Base-by-base conservation (phyloP, 177 flowering plant genomes). In the Tripterygium wilfordii region DNA sequence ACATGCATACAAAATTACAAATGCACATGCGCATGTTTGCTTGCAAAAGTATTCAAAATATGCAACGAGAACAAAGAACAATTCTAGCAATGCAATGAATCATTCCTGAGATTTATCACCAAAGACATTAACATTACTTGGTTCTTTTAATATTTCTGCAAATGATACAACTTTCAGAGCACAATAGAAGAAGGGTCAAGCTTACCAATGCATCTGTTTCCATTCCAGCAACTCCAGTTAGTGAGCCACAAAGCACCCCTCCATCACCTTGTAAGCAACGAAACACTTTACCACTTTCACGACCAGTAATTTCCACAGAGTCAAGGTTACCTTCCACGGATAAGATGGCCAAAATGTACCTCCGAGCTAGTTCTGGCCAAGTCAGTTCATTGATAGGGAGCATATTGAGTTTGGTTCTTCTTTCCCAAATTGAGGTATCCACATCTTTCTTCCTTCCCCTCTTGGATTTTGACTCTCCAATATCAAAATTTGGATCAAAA, bases 181-280 rank as follows among this genome's bases (percentile, higher is more conserved):
- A n/a, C n/a, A 45, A 36, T 15, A 42, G 33, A 33, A 19, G 42
- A 35, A 42, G 15, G 41, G 13, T 35, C 44, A 54, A 53, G 56
- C 92, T 76, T 76, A 92, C 99, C 74, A 84, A 60, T 36, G 99
- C 99, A 78, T 92, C 99, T 36, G 92, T 92, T 68, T 92, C 91
- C 75, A 89, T 78, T 46, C 89, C 96, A 39, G 88, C 89, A 48
- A 92, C 75, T 50, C 99, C 96, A 45, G 86, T 56, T 14, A 84
- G 82, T 19, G 97, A 80, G 19, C 97, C 97, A 72, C 95, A 89
- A 48, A 92, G 84, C 31, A 83, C 65, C n/a, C 99, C 97, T 41
- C 99, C 96, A 69, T 92, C 99, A 56, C 99, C 99, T 67, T 73
- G 82, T 60, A 92, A 63, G 72, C 98, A 92, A 33, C 92, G 91